Percentiles rank a stretch among this genome's conserved stretches.
phyloP scores from a whole-genome alignment of 1,284 basidiomycete genomes.

The Exobasidium cylindrosporum region DNA sequence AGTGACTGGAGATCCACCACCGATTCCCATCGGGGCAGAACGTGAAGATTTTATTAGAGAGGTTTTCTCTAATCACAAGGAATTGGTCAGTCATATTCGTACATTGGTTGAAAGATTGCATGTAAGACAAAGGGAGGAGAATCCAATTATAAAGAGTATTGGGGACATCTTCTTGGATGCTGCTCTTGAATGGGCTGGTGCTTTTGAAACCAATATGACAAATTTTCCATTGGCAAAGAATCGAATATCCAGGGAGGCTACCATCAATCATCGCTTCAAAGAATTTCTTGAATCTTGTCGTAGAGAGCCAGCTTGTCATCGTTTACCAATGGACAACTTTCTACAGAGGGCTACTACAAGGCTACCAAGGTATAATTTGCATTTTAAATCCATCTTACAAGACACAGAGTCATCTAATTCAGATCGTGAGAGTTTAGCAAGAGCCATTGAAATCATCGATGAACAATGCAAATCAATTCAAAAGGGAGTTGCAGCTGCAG shows the following conservation, averaged over 20 bases:
- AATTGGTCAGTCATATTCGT: constrained; percentile 76
- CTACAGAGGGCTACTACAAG: constrained; percentile 82
- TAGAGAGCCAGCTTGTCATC: constrained; percentile 67
- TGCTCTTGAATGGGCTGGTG: constrained; percentile 79
- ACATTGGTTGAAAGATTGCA: constrained; percentile 78
- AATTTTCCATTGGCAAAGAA: constrained; percentile 81
- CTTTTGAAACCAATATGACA: constrained; percentile 82
- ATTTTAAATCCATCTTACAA: constrained; percentile 75
- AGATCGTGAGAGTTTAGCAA: constrained; percentile 36
- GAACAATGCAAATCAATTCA: constrained; percentile 50
- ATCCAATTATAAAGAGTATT: constrained; percentile 75
- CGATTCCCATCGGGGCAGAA: constrained; percentile 37
- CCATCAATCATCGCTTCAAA: constrained; percentile 76
- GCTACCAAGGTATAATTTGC: constrained; percentile 81
- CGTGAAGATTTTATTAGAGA: constrained; percentile 79
- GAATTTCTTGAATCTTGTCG: constrained; percentile 80
- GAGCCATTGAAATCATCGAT: constrained; percentile 48
- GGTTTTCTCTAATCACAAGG: constrained; percentile 81
- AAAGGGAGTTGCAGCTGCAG: constrained; percentile 41
- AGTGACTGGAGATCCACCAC: constrained; percentile 39
- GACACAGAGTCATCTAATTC: constrained; percentile 41
- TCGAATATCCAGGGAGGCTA: constrained; percentile 77
- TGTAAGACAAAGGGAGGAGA: constrained; percentile 81
- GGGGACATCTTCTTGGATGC: constrained; percentile 87
- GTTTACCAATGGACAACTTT: constrained; percentile 82